Base-by-base conservation (phyloP, 2,329 filamentous ascomycete species). In the Apiospora sp. region DNA sequence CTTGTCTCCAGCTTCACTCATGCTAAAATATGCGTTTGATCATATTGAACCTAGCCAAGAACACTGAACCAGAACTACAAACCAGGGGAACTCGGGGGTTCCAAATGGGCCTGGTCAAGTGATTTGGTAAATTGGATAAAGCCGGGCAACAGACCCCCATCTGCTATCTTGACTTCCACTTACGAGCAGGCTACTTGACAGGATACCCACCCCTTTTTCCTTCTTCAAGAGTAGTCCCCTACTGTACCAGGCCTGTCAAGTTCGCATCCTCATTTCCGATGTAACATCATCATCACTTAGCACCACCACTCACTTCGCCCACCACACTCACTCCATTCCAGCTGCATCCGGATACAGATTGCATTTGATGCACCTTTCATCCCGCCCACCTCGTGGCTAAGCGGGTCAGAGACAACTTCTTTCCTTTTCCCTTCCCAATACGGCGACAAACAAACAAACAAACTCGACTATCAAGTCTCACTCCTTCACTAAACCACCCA, bases 241-340 rank as follows among this genome's bases (percentile, higher is more conserved):
- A 4, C 54, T 61, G 30, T 61, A 61, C 54, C 58, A 64, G 41
- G 58, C 58, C 34, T 37, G 58, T 64, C 58, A 64, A n/a, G 34
- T 64, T 48, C 67, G 44, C 67, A 68, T 68, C 67, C 67, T 48
- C 41, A 68, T 68, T 68, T 44, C 67, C 67, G 67, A 48, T 68
- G 67, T 30, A 68, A 68, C 67, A 68, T 68, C 41, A 68, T 48
- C 41, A 46, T 27, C 24, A 34, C 46, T 7, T 43, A 30, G 8
- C 14, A 27, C 41, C 64, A 44, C 19, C 58, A 19, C 58, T 30
- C 24, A 37, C 24, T 12, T 16, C 30, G n/a, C 16, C n/a, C 58
- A 22, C 24, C 41, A 44, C 27, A 30, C 27, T 30, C 27, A 30
- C 24, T 30, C 24, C 44, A 44, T 68, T 68, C 41, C 41, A 46